These are phyloP conservation scores for Ilyonectria mors-panacis DNA, from an alignment of 2,329 filamentous ascomycete genomes.

Conservation along the genomic window DNA sequence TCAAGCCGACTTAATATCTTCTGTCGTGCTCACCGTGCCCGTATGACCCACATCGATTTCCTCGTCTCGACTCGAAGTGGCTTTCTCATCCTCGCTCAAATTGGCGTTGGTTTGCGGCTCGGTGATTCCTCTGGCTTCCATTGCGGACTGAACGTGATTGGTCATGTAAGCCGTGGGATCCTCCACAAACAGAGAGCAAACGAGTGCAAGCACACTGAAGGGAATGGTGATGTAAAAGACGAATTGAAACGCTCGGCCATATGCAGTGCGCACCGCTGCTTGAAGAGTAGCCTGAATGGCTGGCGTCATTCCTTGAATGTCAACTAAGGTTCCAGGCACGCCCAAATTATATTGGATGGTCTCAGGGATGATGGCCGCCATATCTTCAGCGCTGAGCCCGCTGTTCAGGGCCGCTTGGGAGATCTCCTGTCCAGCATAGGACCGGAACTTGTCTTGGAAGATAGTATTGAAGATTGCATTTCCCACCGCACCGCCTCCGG, in stretches of 20 bases:
- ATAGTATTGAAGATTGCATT: constrained; percentile 33
- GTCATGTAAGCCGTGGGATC: constrained; percentile 32
- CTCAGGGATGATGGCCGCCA: constrained; percentile 14
- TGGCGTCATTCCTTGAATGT: background rate
- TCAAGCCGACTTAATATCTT: background rate
- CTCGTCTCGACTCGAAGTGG: background rate
- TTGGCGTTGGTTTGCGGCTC: background rate
- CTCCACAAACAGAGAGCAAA: constrained; percentile 23
- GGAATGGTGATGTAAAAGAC: constrained; percentile 31
- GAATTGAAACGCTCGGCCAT: constrained; percentile 27
- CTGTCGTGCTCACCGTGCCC: background rate
- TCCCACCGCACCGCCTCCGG: constrained; percentile 25
- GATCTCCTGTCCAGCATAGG: constrained; percentile 24
- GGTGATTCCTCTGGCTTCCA: background rate
- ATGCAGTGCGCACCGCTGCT: constrained; percentile 16
- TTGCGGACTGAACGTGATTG: constrained; percentile 28
- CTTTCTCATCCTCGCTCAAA: background rate
- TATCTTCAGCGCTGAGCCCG: constrained; percentile 3
- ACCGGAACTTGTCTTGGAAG: constrained; percentile 28
- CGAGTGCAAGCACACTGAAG: constrained; percentile 15
- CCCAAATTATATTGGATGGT: constrained; percentile 22
- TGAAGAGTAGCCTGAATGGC: constrained; percentile 13
- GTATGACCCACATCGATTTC: background rate
- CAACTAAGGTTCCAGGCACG: constrained; percentile 5
- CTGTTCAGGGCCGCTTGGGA: background rate